Conservation (phyloP, 2,329 filamentous ascomycete genomes). For the Xylariaceae sp. region DNA sequence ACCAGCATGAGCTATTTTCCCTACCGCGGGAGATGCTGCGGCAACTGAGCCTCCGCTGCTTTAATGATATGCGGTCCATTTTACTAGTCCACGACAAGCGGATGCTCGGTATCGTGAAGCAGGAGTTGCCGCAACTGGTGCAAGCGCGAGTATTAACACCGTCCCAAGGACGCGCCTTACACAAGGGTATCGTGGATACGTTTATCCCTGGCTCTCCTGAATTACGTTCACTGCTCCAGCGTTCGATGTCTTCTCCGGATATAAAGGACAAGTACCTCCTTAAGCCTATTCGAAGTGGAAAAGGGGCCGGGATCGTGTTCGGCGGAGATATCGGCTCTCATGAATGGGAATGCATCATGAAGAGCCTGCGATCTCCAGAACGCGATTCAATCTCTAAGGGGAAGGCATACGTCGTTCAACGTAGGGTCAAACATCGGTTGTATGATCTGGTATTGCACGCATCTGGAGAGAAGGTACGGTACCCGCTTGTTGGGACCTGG, state of each 20-base stretch:
- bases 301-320: slow-evolving; percentile 40
- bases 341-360: slow-evolving; percentile 31
- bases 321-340: slow-evolving; percentile 34
- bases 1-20: slow-evolving; percentile 36
- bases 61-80: slow-evolving; percentile 41
- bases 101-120: slow-evolving; percentile 38
- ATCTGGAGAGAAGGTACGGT: slow-evolving; percentile 24
- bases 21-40: slow-evolving; percentile 34
- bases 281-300: slow-evolving; percentile 39
- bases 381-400: slow-evolving; percentile 7
- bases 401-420: slow-evolving; percentile 30
- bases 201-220: slow-evolving; percentile 32
- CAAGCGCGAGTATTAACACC: slow-evolving; percentile 27
- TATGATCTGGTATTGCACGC: slow-evolving; percentile 34
- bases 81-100: slow-evolving; percentile 42
- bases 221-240: slow-evolving; percentile 23
- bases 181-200: slow-evolving; percentile 34
- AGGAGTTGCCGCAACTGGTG: slow-evolving; percentile 34
- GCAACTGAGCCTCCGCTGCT: slow-evolving; percentile 36
- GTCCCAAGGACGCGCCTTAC: slow-evolving; percentile 28
- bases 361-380: slow-evolving; percentile 11
- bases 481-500: slow-evolving; percentile 36
- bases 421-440: slow-evolving; percentile 29
- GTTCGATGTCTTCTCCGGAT: slow-evolving; percentile 10
- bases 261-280: slow-evolving; percentile 34